A percentile compares a stretch with the other conserved stretches of the same genome.
Conservation (phyloP, 164 flowering plant species). For the Vitis riparia region DNA sequence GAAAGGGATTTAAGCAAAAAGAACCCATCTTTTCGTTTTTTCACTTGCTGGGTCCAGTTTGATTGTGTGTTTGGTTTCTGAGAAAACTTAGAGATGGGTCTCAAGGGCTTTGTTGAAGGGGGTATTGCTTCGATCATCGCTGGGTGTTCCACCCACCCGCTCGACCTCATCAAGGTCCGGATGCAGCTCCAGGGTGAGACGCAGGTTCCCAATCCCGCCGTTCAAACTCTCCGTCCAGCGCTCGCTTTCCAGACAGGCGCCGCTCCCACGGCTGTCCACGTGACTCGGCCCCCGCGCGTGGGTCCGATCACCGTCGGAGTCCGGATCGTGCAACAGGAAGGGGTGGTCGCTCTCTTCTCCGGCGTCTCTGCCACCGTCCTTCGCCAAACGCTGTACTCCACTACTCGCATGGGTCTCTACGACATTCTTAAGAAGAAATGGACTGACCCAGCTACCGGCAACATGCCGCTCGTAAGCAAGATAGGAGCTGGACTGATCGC, state of each 20-base stretch:
- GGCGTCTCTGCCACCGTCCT: constrained; percentile 93
- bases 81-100: constrained; percentile 35
- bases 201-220: constrained; percentile 14
- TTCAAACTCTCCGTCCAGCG: constrained; percentile 39
- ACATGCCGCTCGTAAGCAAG: constrained; percentile 56
- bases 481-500: constrained; percentile 73
- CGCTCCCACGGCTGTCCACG: constrained; percentile 17
- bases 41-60: neutral
- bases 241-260: constrained; percentile 35
- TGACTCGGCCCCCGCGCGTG: constrained; percentile 22
- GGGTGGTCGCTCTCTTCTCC: constrained; percentile 63
- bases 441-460: constrained; percentile 60
- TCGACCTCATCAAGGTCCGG: constrained; percentile 61
- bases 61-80: neutral
- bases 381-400: constrained; percentile 83
- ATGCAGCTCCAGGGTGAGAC: constrained; percentile 70
- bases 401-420: constrained; percentile 92
- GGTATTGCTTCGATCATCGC: constrained; percentile 63
- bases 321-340: constrained; percentile 60
- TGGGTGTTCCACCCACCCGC: constrained; percentile 60
- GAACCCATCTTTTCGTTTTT: neutral
- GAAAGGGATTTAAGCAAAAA: neutral
- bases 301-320: constrained; percentile 63
- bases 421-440: constrained; percentile 69
- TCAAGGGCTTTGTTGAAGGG: constrained; percentile 64